Conservation (phyloP, 2,329 filamentous ascomycete genomes). For the Aureobasidium sp. region DNA sequence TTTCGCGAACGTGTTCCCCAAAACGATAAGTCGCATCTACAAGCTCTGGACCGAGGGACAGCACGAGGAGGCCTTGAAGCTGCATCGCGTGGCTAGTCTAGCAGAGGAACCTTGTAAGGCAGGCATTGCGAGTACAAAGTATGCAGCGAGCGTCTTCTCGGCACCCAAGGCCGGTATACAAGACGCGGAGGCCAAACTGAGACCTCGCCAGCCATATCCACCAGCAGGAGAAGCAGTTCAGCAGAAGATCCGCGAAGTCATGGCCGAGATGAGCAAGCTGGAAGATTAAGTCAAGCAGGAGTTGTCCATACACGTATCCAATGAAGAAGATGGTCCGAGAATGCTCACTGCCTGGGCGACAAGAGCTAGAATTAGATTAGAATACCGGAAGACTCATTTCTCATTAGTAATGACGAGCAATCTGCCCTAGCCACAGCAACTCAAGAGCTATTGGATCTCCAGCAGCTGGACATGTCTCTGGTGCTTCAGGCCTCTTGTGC, state of each 20-base stretch:
- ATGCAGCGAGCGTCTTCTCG: conserved; percentile 55
- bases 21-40: conserved; percentile 53
- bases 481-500: neutral
- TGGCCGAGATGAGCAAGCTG: conserved; percentile 36
- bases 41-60: conserved; percentile 54
- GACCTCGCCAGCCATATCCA: conserved; percentile 57
- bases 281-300: conserved; percentile 23
- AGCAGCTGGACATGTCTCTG: neutral
- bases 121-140: conserved; percentile 63
- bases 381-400: conserved; percentile 5
- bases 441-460: neutral
- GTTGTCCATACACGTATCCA: neutral
- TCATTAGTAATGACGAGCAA: conserved; percentile 1
- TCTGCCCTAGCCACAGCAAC: neutral
- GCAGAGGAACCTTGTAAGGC: conserved; percentile 58
- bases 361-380: neutral
- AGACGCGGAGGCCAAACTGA: conserved; percentile 51
- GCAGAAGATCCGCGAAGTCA: conserved; percentile 35
- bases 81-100: conserved; percentile 57
- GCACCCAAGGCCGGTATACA: conserved; percentile 54
- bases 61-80: conserved; percentile 49
- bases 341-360: neutral
- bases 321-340: neutral
- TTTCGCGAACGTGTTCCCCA: conserved; percentile 50
- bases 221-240: conserved; percentile 38